Conservation (phyloP, 306 rosid genomes). For the Medicago arabica region DNA sequence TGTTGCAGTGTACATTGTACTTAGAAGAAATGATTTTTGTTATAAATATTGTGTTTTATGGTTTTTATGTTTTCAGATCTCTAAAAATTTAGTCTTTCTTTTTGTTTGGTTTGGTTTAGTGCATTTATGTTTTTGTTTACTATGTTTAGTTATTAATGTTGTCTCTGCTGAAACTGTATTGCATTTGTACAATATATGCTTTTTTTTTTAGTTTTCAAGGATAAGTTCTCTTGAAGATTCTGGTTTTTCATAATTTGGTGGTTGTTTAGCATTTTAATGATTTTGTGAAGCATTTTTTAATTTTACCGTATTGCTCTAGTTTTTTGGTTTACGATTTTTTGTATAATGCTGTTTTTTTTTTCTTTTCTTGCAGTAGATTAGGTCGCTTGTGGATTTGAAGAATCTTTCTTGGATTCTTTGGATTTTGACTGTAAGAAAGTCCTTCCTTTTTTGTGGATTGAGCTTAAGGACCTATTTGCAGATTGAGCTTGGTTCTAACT, state of each 20-base stretch:
- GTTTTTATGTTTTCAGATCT: conserved; percentile 56
- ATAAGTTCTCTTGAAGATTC: conserved; percentile 37
- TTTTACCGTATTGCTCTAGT: neutral
- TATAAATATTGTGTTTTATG: conserved; percentile 35
- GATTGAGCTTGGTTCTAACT: no score
- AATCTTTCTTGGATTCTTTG: conserved; percentile 15
- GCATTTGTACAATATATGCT: conserved; percentile 4
- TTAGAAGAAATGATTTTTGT: conserved; percentile 49
- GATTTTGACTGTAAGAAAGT: neutral
- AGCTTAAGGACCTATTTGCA: no score
- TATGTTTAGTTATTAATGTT: conserved; percentile 29
- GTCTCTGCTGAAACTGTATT: conserved; percentile 46
- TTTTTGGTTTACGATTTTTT: conserved; percentile 17
- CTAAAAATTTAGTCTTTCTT: conserved; percentile 43
- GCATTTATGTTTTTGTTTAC: conserved; percentile 48
- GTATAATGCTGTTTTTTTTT: conserved; percentile 26
- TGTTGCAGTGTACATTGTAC: conserved; percentile 47
- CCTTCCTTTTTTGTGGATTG: conserved; percentile 25
- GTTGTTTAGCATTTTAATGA: conserved; percentile 32
- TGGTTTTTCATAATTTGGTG: conserved; percentile 31
- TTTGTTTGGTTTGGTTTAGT: conserved; percentile 38
- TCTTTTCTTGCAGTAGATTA: conserved; percentile 41
- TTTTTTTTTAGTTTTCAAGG: conserved; percentile 15
- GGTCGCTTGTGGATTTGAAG: conserved; percentile 36
- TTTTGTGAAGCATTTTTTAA: conserved; percentile 35